Evolutionary conservation across 192 early-diverging fungal species (phyloP).

Genomic region (Backusella australiensis): DNA sequence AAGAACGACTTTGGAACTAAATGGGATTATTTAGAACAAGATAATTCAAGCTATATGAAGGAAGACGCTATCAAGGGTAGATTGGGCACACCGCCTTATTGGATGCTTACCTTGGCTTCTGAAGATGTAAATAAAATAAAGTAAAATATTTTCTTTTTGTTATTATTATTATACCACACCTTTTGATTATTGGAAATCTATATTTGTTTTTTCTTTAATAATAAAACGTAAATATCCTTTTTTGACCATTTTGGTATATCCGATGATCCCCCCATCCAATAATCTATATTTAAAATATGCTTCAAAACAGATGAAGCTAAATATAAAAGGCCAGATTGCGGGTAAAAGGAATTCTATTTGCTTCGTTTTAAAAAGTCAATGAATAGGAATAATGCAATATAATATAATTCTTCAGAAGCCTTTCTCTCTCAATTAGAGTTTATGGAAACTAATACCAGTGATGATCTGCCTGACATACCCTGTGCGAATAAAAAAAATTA

Average conservation of each 20-base stretch:
- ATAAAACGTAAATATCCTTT: not conserved
- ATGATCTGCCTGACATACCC: constrained; percentile 77
- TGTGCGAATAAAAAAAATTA: constrained; percentile 88
- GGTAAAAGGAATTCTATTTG: not conserved
- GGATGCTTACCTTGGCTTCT: constrained; percentile 39
- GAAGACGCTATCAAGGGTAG: constrained; percentile 8
- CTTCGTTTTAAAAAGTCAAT: not conserved
- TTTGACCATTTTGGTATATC: not conserved
- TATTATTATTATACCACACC: not conserved
- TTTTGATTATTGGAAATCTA: not conserved
- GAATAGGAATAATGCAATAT: not conserved
- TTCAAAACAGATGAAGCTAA: not conserved
- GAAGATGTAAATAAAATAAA: constrained; percentile 9
- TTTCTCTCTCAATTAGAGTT: constrained; percentile 29
- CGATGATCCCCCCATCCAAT: not conserved
- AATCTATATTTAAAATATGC: not conserved
- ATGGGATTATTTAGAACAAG: not conserved
- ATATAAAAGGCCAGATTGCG: not conserved
- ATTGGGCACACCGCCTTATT: constrained; percentile 47
- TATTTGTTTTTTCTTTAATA: not conserved
- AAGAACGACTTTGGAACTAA: not conserved
- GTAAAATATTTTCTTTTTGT: not conserved
- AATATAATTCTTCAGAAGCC: not conserved
- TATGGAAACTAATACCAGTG: constrained; percentile 73
- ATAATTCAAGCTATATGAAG: constrained; percentile 7